phyloP scores from a whole-genome alignment of 305 asterid species.

The Euphrasia arctica region DNA sequence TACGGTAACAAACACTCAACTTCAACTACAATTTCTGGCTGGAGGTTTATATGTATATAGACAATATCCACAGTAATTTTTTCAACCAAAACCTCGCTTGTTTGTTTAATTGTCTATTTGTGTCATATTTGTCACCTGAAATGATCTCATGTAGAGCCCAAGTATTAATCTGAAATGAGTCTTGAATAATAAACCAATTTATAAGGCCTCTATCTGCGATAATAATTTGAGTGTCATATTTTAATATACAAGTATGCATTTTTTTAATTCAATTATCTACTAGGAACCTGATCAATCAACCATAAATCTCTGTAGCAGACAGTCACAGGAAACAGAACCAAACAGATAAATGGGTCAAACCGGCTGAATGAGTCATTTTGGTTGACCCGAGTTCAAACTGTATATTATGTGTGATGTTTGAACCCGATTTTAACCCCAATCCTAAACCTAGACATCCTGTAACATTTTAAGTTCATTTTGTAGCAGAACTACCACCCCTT shows the following conservation, averaged over 20 bases:
- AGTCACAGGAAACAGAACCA: background rate
- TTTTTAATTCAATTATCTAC: background rate
- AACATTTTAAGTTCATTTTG: background rate
- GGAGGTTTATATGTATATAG: background rate
- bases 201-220: background rate
- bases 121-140: background rate
- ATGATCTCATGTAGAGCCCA: background rate
- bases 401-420: background rate
- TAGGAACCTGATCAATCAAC: background rate
- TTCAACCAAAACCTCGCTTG: background rate
- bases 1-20: background rate
- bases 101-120: background rate
- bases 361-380: background rate
- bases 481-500: background rate
- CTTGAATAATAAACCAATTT: background rate
- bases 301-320: background rate
- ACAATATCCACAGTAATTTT: background rate
- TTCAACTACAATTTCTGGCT: constrained; percentile 2
- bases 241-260: background rate
- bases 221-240: background rate
- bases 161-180: background rate
- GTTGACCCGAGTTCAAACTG: background rate
- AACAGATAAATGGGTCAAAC: background rate
- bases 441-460: background rate
- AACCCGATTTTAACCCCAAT: background rate